Percentiles rank a stretch among this genome's conserved stretches.
Conservation (phyloP, 2,329 filamentous ascomycete species). For the Diaporthe longicolla region DNA sequence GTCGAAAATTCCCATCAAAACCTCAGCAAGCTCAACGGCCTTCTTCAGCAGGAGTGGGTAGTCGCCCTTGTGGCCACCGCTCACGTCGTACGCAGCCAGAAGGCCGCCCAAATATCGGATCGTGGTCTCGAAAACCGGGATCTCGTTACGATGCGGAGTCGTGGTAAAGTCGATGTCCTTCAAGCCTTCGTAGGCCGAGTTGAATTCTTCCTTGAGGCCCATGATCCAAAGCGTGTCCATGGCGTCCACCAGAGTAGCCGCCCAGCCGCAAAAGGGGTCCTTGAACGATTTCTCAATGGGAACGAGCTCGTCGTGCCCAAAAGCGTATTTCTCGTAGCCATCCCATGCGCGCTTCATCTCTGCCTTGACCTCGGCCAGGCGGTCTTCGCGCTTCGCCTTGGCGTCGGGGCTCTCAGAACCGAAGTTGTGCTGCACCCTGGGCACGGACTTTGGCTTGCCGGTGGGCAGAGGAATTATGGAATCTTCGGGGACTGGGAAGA, state of each 20-base stretch:
- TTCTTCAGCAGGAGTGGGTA: slow-evolving; percentile 82
- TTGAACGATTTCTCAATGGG: slow-evolving; percentile 77
- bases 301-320: slow-evolving; percentile 87
- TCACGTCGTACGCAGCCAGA: slow-evolving; percentile 88
- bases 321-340: slow-evolving; percentile 84
- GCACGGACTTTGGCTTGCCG: slow-evolving; percentile 77
- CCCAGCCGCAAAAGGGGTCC: slow-evolving; percentile 94
- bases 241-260: slow-evolving; percentile 86
- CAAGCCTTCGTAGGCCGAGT: slow-evolving; percentile 80
- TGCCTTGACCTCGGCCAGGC: slow-evolving; percentile 76
- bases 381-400: slow-evolving; percentile 73
- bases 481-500: slow-evolving; percentile 80
- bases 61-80: slow-evolving; percentile 67
- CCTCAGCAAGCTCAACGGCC: slow-evolving; percentile 82
- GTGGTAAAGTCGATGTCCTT: slow-evolving; percentile 87
- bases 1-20: slow-evolving; percentile 87
- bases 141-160: slow-evolving; percentile 71
- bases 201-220: slow-evolving; percentile 83
- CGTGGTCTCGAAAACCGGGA: slow-evolving; percentile 93
- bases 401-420: slow-evolving; percentile 72
- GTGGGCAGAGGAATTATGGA: slow-evolving; percentile 83
- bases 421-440: slow-evolving; percentile 83
- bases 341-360: slow-evolving; percentile 86
- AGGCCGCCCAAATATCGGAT: slow-evolving; percentile 93
- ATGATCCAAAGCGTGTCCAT: slow-evolving; percentile 92